Percentiles rank a stretch among this genome's conserved stretches.
Conservation (phyloP, 78 protist species). For the Dictyostelium purpureum region DNA sequence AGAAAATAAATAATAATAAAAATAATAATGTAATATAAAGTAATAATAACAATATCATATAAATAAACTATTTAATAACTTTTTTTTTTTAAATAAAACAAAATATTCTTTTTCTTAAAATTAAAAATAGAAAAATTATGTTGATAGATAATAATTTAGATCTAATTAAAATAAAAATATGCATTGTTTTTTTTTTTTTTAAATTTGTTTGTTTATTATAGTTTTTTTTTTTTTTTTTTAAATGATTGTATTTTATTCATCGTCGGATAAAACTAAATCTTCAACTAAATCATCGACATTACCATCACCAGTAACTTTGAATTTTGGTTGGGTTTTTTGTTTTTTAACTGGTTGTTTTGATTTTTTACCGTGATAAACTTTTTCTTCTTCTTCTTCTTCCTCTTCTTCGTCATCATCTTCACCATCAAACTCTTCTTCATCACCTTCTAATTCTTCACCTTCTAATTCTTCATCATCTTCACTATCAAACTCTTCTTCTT, state of each 20-base stretch:
- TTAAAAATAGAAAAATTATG: not conserved
- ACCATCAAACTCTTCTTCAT: slow-evolving; percentile 17
- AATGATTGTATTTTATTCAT: slow-evolving; percentile 20
- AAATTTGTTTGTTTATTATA: not conserved
- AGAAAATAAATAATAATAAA: not conserved
- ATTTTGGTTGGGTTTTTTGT: slow-evolving; percentile 23
- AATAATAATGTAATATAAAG: not conserved
- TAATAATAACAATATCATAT: not conserved
- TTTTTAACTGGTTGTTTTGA: slow-evolving; percentile 23
- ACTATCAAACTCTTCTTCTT: slow-evolving; percentile 11
- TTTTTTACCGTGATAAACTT: too few species aligned
- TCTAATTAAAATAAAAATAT: too few species aligned
- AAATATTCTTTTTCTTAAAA: not conserved
- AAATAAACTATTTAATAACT: not conserved
- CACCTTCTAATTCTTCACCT: not conserved
- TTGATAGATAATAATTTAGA: too few species aligned
- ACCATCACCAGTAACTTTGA: not conserved
- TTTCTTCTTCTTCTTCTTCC: slow-evolving; percentile 34
- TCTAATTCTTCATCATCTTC: slow-evolving; percentile 50
- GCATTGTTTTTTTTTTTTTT: not conserved
- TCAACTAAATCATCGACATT: slow-evolving; percentile 51
- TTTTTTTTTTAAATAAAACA: not conserved
- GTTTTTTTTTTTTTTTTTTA: not conserved
- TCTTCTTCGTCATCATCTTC: slow-evolving; percentile 15
- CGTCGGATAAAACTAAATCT: slow-evolving; percentile 65